Percentiles rank a stretch among this genome's conserved stretches.
Evolutionary conservation across 1,284 basidiomycete genomes (phyloP).

Genomic region (Ustilago curta): DNA sequence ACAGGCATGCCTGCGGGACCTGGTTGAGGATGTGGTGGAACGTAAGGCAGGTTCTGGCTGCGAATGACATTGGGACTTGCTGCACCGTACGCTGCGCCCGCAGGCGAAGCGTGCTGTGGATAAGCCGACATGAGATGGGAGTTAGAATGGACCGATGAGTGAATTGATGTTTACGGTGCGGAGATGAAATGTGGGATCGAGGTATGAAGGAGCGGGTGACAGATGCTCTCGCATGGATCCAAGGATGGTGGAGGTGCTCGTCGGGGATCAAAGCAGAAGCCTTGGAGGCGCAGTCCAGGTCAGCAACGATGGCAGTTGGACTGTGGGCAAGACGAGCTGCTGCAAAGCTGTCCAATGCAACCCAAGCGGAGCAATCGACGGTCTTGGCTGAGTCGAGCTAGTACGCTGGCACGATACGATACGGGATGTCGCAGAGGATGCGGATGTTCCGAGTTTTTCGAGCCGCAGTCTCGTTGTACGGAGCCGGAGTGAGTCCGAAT

Average conservation of each 20-base stretch:
- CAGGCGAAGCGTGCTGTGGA: slow-evolving; percentile 34
- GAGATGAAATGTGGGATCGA: slow-evolving; percentile 43
- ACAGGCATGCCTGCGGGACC: slow-evolving; percentile 7
- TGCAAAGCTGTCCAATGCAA: too few species aligned
- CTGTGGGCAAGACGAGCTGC: too few species aligned
- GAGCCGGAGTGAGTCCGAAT: not conserved
- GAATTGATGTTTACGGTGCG: slow-evolving; percentile 7
- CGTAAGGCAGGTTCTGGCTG: slow-evolving; percentile 34
- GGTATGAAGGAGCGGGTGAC: not conserved
- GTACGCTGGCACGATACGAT: too few species aligned
- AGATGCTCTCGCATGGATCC: slow-evolving; percentile 1
- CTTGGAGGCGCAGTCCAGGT: not conserved
- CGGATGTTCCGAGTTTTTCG: not conserved
- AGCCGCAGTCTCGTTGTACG: not conserved
- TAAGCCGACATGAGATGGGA: slow-evolving; percentile 37
- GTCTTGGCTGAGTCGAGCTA: too few species aligned
- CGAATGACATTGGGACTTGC: slow-evolving; percentile 27
- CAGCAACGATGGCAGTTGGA: not conserved
- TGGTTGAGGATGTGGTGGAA: slow-evolving; percentile 21
- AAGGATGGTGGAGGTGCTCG: not conserved
- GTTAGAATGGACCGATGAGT: not conserved
- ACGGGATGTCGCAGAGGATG: too few species aligned
- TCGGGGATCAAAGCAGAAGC: not conserved
- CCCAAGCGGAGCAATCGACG: too few species aligned
- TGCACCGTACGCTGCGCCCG: slow-evolving; percentile 20